Evolutionary conservation across 352 stramenopile genomes (phyloP).

Genomic region (Globisporangium barbulae): DNA sequence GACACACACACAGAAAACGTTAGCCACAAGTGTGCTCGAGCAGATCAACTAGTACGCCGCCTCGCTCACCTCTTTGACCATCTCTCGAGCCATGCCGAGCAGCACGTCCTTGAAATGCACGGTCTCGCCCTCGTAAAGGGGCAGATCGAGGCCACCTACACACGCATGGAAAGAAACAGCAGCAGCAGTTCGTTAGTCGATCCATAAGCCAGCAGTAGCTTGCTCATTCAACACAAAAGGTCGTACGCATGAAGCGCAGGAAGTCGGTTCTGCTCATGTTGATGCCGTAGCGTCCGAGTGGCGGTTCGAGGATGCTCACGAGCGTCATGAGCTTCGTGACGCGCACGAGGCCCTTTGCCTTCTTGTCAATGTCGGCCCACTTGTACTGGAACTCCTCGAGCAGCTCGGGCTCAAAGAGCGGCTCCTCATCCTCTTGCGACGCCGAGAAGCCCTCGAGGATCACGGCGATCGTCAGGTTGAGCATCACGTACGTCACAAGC

Average conservation of each 20-base stretch:
- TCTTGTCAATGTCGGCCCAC: constrained; percentile 88
- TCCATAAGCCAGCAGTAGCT: background rate
- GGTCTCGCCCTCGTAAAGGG: constrained; percentile 77
- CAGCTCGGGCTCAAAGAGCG: constrained; percentile 83
- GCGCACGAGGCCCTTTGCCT: constrained; percentile 81
- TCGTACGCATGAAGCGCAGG: constrained; percentile 59
- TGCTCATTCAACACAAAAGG: background rate
- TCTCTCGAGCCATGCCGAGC: constrained; percentile 69
- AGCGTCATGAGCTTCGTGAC: constrained; percentile 72
- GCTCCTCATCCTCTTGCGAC: constrained; percentile 84
- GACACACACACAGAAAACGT: constrained; percentile 1
- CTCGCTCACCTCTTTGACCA: constrained; percentile 70
- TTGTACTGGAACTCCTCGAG: constrained; percentile 87
- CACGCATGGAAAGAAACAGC: constrained; percentile 9
- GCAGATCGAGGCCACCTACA: constrained; percentile 61
- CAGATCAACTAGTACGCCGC: background rate
- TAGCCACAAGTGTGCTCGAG: background rate
- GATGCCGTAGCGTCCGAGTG: constrained; percentile 61
- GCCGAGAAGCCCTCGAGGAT: constrained; percentile 91
- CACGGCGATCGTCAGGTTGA: constrained; percentile 94
- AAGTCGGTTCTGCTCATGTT: constrained; percentile 42
- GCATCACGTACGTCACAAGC: constrained; percentile 91
- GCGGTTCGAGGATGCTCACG: constrained; percentile 69
- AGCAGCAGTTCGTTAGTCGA: background rate
- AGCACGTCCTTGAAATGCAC: constrained; percentile 89